Evolutionary conservation across 495 filamentous ascomycete species (phyloP).

Genomic region (Neurospora tetraspora): DNA sequence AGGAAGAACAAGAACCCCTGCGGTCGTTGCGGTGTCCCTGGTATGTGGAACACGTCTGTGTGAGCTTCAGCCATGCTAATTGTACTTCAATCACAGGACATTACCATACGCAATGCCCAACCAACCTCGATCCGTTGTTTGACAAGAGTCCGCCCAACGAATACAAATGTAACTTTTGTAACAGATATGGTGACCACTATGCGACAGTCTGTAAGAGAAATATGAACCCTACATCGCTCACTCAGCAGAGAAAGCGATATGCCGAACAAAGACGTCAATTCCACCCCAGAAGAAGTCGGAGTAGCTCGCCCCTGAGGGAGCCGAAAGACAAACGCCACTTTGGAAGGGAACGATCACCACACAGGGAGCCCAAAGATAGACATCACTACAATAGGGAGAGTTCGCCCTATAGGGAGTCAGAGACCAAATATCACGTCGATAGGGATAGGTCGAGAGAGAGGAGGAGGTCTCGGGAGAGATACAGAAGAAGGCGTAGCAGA

Average conservation of each 20-base stretch:
- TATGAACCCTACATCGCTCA: conserved; percentile 15
- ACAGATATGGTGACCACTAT: conserved; percentile 19
- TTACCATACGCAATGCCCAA: conserved; percentile 29
- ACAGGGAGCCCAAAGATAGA: neutral
- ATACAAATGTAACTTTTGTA: conserved; percentile 31
- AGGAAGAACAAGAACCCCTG: conserved; percentile 15
- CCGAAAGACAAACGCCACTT: neutral
- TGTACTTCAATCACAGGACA: conserved; percentile 24
- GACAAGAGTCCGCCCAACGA: conserved; percentile 14
- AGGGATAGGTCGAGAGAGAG: neutral
- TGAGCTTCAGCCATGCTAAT: neutral
- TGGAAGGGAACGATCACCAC: neutral
- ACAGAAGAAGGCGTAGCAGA: neutral
- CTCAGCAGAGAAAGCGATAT: conserved; percentile 7
- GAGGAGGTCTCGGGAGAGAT: neutral
- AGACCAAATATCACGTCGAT: neutral
- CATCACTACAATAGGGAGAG: neutral
- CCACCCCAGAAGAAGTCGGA: neutral
- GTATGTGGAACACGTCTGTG: conserved; percentile 9
- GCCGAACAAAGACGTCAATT: neutral
- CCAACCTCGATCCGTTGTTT: conserved; percentile 27
- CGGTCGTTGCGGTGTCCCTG: conserved; percentile 24
- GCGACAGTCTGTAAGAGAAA: conserved; percentile 26
- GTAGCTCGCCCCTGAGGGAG: neutral
- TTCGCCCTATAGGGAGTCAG: conserved; percentile 3